Evolutionary conservation across 495 filamentous ascomycete species (phyloP).

Genomic region (Xylaria nigripes): DNA sequence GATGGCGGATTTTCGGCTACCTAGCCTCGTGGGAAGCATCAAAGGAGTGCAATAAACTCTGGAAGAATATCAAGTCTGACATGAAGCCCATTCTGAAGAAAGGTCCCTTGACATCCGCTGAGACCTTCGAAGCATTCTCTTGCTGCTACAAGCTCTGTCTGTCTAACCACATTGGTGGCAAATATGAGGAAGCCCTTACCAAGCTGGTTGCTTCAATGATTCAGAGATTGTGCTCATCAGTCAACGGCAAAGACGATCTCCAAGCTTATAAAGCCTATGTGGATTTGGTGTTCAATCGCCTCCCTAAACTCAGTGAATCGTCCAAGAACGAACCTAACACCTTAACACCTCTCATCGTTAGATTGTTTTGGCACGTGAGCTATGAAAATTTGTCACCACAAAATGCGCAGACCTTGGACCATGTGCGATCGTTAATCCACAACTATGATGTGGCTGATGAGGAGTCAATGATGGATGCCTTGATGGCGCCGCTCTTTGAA

Average conservation of each 20-base stretch:
- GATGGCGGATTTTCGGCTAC: constrained; percentile 32
- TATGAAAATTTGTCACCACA: background rate
- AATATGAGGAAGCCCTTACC: constrained; percentile 26
- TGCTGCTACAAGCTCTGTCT: constrained; percentile 34
- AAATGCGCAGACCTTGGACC: background rate
- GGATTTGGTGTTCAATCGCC: constrained; percentile 19
- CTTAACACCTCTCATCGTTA: constrained; percentile 16
- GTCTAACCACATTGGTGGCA: constrained; percentile 29
- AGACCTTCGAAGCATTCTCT: constrained; percentile 35
- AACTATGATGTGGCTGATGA: constrained; percentile 22
- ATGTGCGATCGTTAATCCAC: constrained; percentile 15
- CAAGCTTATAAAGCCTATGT: constrained; percentile 13
- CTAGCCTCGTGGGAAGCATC: constrained; percentile 29
- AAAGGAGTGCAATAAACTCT: constrained; percentile 27
- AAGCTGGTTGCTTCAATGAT: constrained; percentile 27
- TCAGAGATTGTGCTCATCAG: constrained; percentile 20
- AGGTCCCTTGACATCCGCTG: constrained; percentile 15
- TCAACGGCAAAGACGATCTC: constrained; percentile 8
- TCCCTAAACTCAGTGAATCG: constrained; percentile 19
- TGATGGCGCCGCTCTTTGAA: constrained; percentile 19
- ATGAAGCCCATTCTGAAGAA: constrained; percentile 30
- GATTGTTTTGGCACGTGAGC: constrained; percentile 17
- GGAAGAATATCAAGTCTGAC: constrained; percentile 27
- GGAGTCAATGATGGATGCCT: constrained; percentile 21
- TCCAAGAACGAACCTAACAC: constrained; percentile 12